Base-by-base conservation (phyloP, 2,329 filamentous ascomycete genomes). In the Cladophialophora bantiana region DNA sequence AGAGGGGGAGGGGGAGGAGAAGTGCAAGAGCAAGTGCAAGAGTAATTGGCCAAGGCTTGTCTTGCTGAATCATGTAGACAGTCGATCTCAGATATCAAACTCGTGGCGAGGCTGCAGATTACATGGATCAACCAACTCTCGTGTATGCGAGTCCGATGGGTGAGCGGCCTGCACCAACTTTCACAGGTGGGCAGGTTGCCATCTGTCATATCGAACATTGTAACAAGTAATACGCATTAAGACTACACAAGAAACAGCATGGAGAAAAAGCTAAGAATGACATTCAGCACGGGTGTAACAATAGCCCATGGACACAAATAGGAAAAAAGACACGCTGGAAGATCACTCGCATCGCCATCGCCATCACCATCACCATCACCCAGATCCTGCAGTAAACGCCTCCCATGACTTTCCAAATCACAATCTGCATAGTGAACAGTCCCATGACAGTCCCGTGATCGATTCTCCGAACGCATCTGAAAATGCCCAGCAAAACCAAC, bases 401-500 rank as follows among this genome's bases (percentile, higher is more conserved):
- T 20, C 45, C 15, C 10, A 12, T 50, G 10, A 50, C 45, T 26
- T 26, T 50, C 45, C 45, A 50, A 50, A 20, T 26, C 18, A 18
- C 45, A 50, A 31, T 12, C 20, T 26, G 45, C 45, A 31, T 4
- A 50, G 45, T 50, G 20, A 50, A 50, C 45, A 50, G 18, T 50
- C 10, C 45, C 45, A 50, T 31, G 6, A 31, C 45, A 26, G 9
- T 18, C 12, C 45, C 20, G 18, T 50, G 26, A 53, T 38, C 26
- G 15, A 38, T 55, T 53, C 53, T 42, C 45, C 64, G 20, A 62
- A 70, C 65, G 57, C 65, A 62, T 63, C 61, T 70, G 66, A 61
- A 68, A 68, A 70, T 70, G 68, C 68, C 58, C 62, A 59, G 61
- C 40, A 58, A 62, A 52, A 58, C 26, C 53, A 45, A 45, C 56